Evolutionary conservation across 768 basidiomycete species (phyloP).

Genomic region (Rhizopogon vulgaris): DNA sequence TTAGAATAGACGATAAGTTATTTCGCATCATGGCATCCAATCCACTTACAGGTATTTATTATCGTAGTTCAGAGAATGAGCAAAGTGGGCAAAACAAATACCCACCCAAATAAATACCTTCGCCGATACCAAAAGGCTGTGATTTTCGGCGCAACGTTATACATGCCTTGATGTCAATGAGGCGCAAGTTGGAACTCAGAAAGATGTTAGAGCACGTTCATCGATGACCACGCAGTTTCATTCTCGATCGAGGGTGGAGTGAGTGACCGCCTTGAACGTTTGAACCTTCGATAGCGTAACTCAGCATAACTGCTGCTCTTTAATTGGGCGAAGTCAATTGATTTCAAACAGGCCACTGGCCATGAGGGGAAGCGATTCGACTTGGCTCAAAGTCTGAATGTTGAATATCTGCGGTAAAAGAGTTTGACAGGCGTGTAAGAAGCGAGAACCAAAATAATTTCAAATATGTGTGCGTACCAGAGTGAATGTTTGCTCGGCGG

Average conservation of each 20-base stretch:
- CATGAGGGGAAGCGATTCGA: not conserved
- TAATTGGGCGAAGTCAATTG: not conserved
- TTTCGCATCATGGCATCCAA: conserved; percentile 2
- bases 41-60: conserved; percentile 2
- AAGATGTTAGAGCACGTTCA: not conserved
- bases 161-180: not conserved
- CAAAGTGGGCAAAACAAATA: not conserved
- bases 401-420: not conserved
- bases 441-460: not conserved
- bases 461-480: not conserved
- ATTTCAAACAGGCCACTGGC: not conserved
- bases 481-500: not conserved
- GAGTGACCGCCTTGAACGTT: not conserved
- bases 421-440: not conserved
- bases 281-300: not conserved
- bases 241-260: not conserved
- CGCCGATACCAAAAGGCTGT: not conserved
- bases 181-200: not conserved
- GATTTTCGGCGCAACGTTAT: not conserved
- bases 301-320: not conserved
- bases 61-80: not conserved
- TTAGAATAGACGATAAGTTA: not conserved
- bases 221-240: too few species aligned
- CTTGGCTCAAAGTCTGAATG: not conserved
- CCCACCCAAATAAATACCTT: not conserved